These are phyloP conservation scores for Trametes cubensis DNA, from an alignment of 768 basidiomycete genomes.

Conservation along the genomic window DNA sequence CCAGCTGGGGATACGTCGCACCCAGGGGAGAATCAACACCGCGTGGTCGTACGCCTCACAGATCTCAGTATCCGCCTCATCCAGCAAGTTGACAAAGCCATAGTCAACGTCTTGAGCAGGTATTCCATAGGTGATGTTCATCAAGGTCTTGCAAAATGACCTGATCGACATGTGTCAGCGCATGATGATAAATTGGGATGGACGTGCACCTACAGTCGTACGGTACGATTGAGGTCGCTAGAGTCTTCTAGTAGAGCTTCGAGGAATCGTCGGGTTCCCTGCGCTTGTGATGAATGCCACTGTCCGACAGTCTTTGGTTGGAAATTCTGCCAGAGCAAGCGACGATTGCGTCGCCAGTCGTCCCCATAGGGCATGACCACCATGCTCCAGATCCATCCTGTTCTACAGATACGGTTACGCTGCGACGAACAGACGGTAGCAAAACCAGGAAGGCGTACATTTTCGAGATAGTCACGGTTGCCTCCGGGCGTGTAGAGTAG, in stretches of 20 bases:
- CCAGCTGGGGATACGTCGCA: slow-evolving; percentile 62
- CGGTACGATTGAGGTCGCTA: not conserved
- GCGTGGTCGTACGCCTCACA: no score
- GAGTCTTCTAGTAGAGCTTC: not conserved
- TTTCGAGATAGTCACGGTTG: not conserved
- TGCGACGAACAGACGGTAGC: no score
- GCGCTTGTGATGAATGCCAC: not conserved
- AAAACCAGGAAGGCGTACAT: not conserved
- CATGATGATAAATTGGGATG: no score
- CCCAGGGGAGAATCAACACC: slow-evolving; percentile 20
- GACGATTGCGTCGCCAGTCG: slow-evolving; percentile 10
- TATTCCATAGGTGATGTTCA: not conserved
- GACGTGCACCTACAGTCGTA: not conserved
- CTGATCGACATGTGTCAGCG: no score
- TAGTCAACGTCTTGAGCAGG: no score
- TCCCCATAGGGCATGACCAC: slow-evolving; percentile 11
- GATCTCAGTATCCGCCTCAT: no score
- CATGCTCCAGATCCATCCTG: slow-evolving; percentile 7
- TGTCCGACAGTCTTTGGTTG: not conserved
- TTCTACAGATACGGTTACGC: not conserved
- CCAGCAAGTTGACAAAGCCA: no score
- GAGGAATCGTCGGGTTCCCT: not conserved
- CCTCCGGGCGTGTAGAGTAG: slow-evolving; percentile 22
- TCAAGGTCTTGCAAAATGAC: not conserved
- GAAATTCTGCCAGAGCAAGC: slow-evolving; percentile 2